phyloP scores from a whole-genome alignment of 306 rosid species.

The Luffa aegyptiaca region DNA sequence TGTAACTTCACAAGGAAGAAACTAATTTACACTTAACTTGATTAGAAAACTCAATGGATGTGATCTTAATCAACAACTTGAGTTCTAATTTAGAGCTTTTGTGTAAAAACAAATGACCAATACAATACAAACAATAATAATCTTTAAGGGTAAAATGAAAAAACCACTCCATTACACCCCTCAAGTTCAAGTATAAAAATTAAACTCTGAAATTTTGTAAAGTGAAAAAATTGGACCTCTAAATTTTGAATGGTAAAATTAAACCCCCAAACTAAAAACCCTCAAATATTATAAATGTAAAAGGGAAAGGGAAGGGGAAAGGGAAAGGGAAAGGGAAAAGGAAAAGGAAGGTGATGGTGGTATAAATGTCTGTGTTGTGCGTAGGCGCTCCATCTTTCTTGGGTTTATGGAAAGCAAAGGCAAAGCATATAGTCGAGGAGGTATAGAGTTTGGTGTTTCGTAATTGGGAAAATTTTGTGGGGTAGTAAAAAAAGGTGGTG shows the following conservation, averaged over 20 bases:
- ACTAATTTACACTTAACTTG: not conserved
- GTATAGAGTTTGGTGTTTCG: not conserved
- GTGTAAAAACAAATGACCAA: not conserved
- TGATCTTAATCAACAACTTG: too few species aligned
- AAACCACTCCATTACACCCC: too few species aligned
- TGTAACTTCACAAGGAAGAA: not conserved
- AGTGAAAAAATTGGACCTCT: too few species aligned
- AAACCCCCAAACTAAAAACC: too few species aligned
- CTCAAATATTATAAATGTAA: too few species aligned
- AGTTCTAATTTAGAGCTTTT: too few species aligned
- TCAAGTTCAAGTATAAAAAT: too few species aligned
- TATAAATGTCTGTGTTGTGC: not conserved
- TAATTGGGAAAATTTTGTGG: slow-evolving; percentile 12
- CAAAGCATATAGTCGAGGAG: not conserved
- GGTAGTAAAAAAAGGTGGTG: slow-evolving; percentile 20
- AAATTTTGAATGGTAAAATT: too few species aligned
- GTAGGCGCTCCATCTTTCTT: slow-evolving; percentile 23
- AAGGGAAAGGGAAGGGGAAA: not conserved
- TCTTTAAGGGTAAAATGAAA: not conserved
- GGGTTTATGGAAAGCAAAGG: slow-evolving; percentile 56
- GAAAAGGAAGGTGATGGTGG: too few species aligned
- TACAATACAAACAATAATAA: not conserved
- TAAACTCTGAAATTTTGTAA: too few species aligned
- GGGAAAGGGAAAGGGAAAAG: slow-evolving; percentile 14
- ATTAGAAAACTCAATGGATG: not conserved